Evolutionary conservation across 2,329 filamentous ascomycete species (phyloP), one percentile per base, ranked within the genome.

Genomic region (Paracorniculantispora psalliotae): DNA sequence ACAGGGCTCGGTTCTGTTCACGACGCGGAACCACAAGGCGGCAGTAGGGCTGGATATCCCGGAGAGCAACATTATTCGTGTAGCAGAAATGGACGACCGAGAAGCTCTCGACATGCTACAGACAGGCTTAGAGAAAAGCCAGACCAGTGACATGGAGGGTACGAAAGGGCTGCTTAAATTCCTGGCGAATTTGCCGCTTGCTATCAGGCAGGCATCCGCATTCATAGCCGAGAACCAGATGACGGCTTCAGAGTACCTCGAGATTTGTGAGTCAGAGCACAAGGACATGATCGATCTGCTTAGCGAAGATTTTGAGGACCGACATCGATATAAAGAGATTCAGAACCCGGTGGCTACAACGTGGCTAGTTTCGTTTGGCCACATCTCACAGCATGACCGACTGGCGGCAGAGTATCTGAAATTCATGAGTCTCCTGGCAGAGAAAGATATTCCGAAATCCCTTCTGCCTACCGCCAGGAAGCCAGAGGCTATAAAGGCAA

Each of bases 121-220:
- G 53, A 6, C 64, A 28, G 2, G 56, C 55, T n/a, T 3, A 28
- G 69, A 5, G 55, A 63, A 1, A 49, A 63, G 4, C 30, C 54
- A 7, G 65, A 70, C 46, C 64, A 62, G 17, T 53, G 57, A 9
- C 61, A 71, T 59, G 21, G 30, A 60, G 52, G 63, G 57, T n/a
- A 64, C 57, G 4, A 30, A 55, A 21, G 52, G 61, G 17, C 57
- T 77, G 25, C 62, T 78, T 2, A 51, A 67, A 4, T 62, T 68
- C 12, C 65, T 75, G 0, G 59, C 61, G 2, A 50, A 68, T 43
- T 61, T 75, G 6, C 72, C 73, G 1, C 64, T 76, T 1, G 73
- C 73, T 3, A 70, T 76, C 44, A 65, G 59, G 35, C 72, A 75
- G 51, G 73, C 73, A 19, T 67, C 69, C 2, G 66, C 68, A 8